These are phyloP conservation scores for Mortierella sp. DNA, from an alignment of 371 early-diverging fungal species.

Conservation along the genomic window DNA sequence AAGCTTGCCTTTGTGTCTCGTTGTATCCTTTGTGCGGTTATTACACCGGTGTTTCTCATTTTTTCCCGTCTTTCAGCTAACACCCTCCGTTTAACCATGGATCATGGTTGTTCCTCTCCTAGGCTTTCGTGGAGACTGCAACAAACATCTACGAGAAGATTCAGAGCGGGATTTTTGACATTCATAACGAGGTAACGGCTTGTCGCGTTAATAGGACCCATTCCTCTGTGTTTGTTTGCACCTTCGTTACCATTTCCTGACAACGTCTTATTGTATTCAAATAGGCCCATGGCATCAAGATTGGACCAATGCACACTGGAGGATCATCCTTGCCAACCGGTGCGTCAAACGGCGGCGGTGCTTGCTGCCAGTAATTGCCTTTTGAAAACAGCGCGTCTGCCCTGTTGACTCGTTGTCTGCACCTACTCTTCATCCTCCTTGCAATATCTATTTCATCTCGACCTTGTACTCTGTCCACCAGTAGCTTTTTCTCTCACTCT, in stretches of 20 bases:
- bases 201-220: background rate
- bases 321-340: constrained; percentile 55
- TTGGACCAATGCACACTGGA: constrained; percentile 64
- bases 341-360: constrained; percentile 43
- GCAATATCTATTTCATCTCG: constrained; percentile 13
- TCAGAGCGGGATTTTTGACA: constrained; percentile 79
- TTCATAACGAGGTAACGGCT: constrained; percentile 75
- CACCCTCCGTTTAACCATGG: constrained; percentile 15
- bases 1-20: background rate
- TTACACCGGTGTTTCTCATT: background rate
- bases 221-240: too few relatives aligned
- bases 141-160: constrained; percentile 89
- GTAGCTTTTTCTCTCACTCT: background rate
- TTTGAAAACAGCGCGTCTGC: constrained; percentile 9
- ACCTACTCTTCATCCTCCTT: background rate
- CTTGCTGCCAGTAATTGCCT: constrained; percentile 51
- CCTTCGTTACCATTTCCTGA: background rate
- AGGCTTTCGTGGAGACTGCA: constrained; percentile 84
- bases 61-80: background rate
- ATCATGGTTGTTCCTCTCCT: constrained; percentile 11
- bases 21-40: background rate
- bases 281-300: constrained; percentile 70
- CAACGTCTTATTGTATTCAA: background rate
- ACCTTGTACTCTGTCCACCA: background rate
- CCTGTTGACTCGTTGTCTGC: background rate